Conservation (phyloP, 2,329 filamentous ascomycete genomes). For the Sclerotiophoma versabilis region DNA sequence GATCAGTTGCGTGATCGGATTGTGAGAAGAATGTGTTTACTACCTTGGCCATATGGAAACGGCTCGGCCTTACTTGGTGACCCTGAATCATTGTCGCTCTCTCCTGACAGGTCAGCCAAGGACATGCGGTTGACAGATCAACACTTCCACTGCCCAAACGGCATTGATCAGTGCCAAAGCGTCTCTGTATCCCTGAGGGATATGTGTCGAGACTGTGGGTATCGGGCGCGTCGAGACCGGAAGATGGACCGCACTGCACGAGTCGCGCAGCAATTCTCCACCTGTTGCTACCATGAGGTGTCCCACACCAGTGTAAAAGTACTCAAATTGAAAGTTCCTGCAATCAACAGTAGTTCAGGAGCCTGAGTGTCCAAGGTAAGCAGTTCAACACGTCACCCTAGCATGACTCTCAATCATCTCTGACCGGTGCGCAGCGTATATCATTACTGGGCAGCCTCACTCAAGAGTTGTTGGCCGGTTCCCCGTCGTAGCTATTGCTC, state of each 20-base stretch:
- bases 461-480: not conserved
- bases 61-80: slow-evolving; percentile 3
- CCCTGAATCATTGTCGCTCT: not conserved
- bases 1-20: slow-evolving; percentile 4
- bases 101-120: slow-evolving; percentile 12
- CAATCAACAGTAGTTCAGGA: not conserved
- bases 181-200: slow-evolving; percentile 5
- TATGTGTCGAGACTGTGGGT: slow-evolving; percentile 16
- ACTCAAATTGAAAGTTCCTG: not conserved
- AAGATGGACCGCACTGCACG: not conserved
- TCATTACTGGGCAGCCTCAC: not conserved
- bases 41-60: slow-evolving; percentile 3
- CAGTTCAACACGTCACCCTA: not conserved
- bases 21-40: slow-evolving; percentile 1
- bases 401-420: not conserved
- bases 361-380: slow-evolving; percentile 2
- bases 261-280: not conserved
- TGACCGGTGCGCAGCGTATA: not conserved
- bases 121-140: slow-evolving; percentile 7
- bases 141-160: slow-evolving; percentile 1
- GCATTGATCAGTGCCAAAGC: slow-evolving; percentile 8
- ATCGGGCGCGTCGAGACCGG: slow-evolving; percentile 8
- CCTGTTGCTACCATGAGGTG: slow-evolving; percentile 3
- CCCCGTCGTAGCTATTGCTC: not conserved
- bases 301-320: not conserved